These are phyloP conservation scores for Calamus simplicifolius DNA, from an alignment of 176 grass and related monocot genomes.

Conservation along the genomic window DNA sequence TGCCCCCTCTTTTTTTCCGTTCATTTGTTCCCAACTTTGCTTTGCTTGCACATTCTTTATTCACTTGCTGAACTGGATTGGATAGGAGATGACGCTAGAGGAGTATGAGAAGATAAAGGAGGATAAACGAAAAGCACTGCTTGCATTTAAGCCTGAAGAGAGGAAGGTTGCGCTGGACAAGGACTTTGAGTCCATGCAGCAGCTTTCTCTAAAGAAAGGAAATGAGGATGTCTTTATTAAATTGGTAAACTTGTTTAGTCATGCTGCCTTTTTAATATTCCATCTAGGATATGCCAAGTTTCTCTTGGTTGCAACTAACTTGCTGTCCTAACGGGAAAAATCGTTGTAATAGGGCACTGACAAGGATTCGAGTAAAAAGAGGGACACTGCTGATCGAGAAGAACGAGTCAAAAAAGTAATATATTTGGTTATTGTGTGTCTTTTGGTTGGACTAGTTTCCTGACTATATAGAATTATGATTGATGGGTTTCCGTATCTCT, in stretches of 20 bases:
- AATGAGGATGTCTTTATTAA: slow-evolving; percentile 68
- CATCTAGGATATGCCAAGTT: neutral
- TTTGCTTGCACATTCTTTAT: neutral
- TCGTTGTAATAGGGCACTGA: slow-evolving; percentile 45
- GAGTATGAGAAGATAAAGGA: slow-evolving; percentile 17
- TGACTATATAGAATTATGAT: neutral
- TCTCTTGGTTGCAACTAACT: neutral
- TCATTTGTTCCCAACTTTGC: neutral
- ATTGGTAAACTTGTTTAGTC: slow-evolving; percentile 31
- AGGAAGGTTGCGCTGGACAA: slow-evolving; percentile 16
- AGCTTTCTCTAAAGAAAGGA: slow-evolving; percentile 45
- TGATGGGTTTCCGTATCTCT: neutral
- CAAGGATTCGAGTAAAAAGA: slow-evolving; percentile 75
- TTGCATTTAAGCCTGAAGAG: slow-evolving; percentile 8
- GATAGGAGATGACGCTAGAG: slow-evolving; percentile 18
- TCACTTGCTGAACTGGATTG: neutral
- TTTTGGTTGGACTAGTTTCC: neutral
- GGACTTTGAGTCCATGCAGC: slow-evolving; percentile 18
- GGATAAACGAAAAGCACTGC: slow-evolving; percentile 15
- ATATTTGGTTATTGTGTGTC: neutral
- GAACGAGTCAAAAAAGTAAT: slow-evolving; percentile 78
- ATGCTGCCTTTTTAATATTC: neutral
- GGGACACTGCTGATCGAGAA: slow-evolving; percentile 66
- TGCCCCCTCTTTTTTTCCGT: neutral
- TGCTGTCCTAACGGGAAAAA: neutral